Evolutionary conservation across 768 basidiomycete genomes (phyloP).

Genomic region (Paxillus involutus): DNA sequence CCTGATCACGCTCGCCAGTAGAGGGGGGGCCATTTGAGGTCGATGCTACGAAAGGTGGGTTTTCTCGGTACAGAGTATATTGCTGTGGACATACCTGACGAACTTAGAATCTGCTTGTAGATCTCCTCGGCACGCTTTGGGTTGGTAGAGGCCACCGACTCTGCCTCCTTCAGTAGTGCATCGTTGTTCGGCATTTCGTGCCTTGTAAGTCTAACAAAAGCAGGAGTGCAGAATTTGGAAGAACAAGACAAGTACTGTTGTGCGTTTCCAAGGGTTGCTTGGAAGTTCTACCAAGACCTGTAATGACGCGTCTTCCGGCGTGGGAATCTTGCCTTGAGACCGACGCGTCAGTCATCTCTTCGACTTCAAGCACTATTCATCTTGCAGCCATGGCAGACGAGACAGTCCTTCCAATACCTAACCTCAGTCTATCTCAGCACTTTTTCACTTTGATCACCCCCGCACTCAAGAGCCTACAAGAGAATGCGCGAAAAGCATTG

Average conservation of each 20-base stretch:
- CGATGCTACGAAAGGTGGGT: conserved; percentile 19
- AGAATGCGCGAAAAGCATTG: conserved; percentile 61
- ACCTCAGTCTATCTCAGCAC: conserved; percentile 78
- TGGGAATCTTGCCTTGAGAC: conserved; percentile 9
- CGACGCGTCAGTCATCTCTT: conserved; percentile 17
- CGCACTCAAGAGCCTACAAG: conserved; percentile 60
- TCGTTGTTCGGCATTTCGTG: conserved; percentile 25
- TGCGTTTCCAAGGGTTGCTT: background rate
- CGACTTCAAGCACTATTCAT: background rate
- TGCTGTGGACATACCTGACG: conserved; percentile 30
- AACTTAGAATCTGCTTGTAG: conserved; percentile 67
- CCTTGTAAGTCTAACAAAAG: background rate
- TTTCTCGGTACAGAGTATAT: background rate
- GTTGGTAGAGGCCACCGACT: conserved; percentile 41
- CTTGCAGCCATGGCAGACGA: conserved; percentile 74
- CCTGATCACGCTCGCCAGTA: conserved; percentile 50
- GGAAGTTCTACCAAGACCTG: background rate
- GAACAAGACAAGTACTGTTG: background rate
- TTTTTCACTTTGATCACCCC: conserved; percentile 71
- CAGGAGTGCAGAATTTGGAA: background rate
- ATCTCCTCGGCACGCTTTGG: conserved; percentile 67
- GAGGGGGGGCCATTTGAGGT: conserved; percentile 33
- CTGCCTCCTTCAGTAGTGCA: conserved; percentile 46
- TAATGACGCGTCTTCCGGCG: conserved; percentile 3
- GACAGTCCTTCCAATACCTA: conserved; percentile 80